Base-by-base conservation (phyloP, 1,284 basidiomycete genomes). In the Stygiomarasmius scandens region DNA sequence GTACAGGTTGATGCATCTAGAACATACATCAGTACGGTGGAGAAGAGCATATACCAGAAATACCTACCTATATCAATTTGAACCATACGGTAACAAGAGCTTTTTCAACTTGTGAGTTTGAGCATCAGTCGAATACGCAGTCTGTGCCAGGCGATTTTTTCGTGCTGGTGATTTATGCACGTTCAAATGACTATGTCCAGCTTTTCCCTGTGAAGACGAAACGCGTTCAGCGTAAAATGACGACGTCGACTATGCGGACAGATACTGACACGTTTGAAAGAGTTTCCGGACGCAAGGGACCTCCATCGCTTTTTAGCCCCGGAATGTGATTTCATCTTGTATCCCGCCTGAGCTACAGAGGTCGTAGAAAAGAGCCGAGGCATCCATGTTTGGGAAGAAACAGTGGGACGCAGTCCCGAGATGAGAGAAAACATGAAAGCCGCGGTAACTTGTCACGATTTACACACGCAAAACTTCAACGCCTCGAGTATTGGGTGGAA, bases 231-330 rank as follows among this genome's bases (percentile, higher is more conserved):
- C 38, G 16, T 4, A 19, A 41, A 41, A 41, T 4, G 38, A 50
- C 27, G 54, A 53, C 48, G 54, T 58, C 36, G 59, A 50, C 14
- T 49, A n/a, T 27, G 32, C 19, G 8, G 44, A 44, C 20, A 27
- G 9, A 11, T 38, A 50, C 61, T 20, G 9, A 92, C 90, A 59
- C 90, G 87, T 77, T 92, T 92, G 77, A 92, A 92, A n/a, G 77
- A 69, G 46, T 58, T 67, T 29, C 88, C 85, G 23, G 82, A 85
- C 16, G 82, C 80, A 38, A 92, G 73, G 1, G 87, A 85, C 60
- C 82, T 77, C 89, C 89, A 92, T 63, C 90, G 76, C 71, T 92
- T 92, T 76, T 91, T 92, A n/a, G 90, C 81, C 10, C 90, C 90
- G 3, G 82, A 85, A 69, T 92, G 89, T 0, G 86, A 83, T 71